A percentile compares a stretch with the other conserved stretches of the same genome.
Conservation (phyloP, 768 basidiomycete genomes). For the Hypholoma sublateritium region DNA sequence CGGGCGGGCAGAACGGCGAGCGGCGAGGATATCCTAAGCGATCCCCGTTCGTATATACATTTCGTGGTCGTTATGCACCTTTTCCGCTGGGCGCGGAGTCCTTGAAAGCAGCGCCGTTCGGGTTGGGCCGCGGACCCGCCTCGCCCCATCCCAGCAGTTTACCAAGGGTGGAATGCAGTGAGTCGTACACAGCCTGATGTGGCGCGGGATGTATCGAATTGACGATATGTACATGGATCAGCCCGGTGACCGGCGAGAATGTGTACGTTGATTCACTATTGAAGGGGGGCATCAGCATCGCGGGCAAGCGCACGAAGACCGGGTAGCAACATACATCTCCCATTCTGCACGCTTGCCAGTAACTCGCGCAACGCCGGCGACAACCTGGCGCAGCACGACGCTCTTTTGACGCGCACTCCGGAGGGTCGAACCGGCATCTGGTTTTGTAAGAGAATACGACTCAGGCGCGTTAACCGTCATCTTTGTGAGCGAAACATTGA, state of each 20-base stretch:
- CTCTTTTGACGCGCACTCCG: conserved; percentile 52
- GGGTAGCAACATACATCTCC: conserved; percentile 58
- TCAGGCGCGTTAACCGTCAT: conserved; percentile 37
- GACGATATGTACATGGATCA: conserved; percentile 62
- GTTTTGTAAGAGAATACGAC: conserved; percentile 4
- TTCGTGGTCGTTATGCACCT: not conserved
- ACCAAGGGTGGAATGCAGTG: conserved; percentile 43
- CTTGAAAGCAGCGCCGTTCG: conserved; percentile 19
- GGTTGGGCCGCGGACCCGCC: conserved; percentile 6
- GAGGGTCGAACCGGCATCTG: conserved; percentile 16
- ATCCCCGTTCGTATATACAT: not conserved
- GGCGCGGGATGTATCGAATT: conserved; percentile 81
- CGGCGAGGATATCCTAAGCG: not conserved
- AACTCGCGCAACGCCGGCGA: conserved; percentile 61
- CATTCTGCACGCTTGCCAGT: conserved; percentile 65
- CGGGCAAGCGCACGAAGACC: not conserved
- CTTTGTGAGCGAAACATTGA: conserved; percentile 55
- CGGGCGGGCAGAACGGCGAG: too few species aligned
- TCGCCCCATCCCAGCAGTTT: conserved; percentile 35
- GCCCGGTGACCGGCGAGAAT: conserved; percentile 67
- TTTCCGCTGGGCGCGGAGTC: conserved; percentile 8
- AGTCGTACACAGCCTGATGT: conserved; percentile 67
- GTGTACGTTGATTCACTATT: conserved; percentile 67
- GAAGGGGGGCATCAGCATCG: not conserved
- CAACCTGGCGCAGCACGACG: conserved; percentile 51